Conservation (phyloP, 257 asterid genomes). For the Nicotiana noctiflora region DNA sequence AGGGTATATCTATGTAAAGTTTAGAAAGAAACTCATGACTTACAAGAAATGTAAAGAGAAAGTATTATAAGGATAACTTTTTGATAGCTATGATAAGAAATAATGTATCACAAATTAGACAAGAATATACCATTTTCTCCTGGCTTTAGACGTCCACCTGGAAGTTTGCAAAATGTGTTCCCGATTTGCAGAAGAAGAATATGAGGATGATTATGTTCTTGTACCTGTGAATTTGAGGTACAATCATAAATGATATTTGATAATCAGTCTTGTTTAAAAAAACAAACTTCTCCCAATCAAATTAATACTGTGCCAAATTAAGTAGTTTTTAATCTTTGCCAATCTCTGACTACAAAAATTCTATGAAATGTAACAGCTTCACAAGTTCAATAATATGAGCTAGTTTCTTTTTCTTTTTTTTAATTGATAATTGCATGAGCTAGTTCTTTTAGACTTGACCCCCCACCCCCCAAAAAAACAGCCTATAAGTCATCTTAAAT, state of each 20-base stretch:
- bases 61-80: neutral
- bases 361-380: neutral
- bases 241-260: neutral
- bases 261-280: neutral
- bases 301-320: neutral
- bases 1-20: too few species aligned
- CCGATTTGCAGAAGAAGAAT: slow-evolving; percentile 97
- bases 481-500: neutral
- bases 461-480: neutral
- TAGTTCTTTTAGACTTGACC: neutral
- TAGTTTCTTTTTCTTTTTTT: neutral
- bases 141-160: slow-evolving; percentile 96
- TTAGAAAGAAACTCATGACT: neutral
- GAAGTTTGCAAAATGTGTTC: slow-evolving; percentile 95
- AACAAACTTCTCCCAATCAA: neutral
- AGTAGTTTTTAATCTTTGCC: neutral
- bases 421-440: neutral
- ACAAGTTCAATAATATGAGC: neutral
- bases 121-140: slow-evolving; percentile 80
- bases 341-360: neutral
- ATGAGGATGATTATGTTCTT: slow-evolving; percentile 98
- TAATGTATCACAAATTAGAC: neutral
- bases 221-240: slow-evolving; percentile 51
- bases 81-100: neutral
- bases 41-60: neutral